These are phyloP conservation scores for Colletotrichum agaves DNA, from an alignment of 2,329 filamentous ascomycete species.

Conservation along the genomic window DNA sequence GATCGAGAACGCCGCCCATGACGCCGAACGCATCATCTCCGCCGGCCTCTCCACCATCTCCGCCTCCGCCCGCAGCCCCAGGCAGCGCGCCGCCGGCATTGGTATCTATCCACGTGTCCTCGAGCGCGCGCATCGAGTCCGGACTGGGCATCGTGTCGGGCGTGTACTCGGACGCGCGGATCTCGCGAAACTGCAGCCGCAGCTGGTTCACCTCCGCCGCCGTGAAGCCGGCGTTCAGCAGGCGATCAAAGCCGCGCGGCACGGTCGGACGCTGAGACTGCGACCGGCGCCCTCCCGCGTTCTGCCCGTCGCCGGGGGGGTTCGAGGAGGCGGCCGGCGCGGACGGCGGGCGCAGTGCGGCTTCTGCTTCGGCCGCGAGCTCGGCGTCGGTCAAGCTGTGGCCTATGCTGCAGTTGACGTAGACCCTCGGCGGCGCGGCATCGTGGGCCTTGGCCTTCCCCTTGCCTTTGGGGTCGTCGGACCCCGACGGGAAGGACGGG, in stretches of 20 bases:
- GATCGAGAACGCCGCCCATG: conserved; percentile 74
- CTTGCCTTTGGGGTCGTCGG: conserved; percentile 58
- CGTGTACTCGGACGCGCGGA: conserved; percentile 84
- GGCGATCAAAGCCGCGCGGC: conserved; percentile 84
- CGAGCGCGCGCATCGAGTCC: conserved; percentile 78
- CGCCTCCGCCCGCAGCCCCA: conserved; percentile 40
- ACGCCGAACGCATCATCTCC: conserved; percentile 59
- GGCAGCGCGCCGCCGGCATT: conserved; percentile 55
- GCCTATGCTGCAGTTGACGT: conserved; percentile 94
- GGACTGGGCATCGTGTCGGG: conserved; percentile 90
- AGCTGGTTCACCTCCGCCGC: conserved; percentile 84
- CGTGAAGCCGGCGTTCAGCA: conserved; percentile 85
- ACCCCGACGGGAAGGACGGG: conserved; percentile 36
- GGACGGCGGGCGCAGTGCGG: conserved; percentile 46
- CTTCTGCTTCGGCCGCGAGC: conserved; percentile 72
- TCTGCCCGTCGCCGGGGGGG: neutral
- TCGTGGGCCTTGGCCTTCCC: conserved; percentile 73
- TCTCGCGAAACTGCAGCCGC: conserved; percentile 87
- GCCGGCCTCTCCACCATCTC: conserved; percentile 54
- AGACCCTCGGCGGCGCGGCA: conserved; percentile 66
- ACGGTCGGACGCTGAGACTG: conserved; percentile 18
- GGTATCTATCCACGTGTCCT: conserved; percentile 91
- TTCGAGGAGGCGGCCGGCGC: conserved; percentile 28
- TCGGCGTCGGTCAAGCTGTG: conserved; percentile 76
- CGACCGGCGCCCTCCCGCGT: neutral